These are phyloP conservation scores for Diaporthe velutina DNA, from an alignment of 2,329 filamentous ascomycete species.

Conservation along the genomic window DNA sequence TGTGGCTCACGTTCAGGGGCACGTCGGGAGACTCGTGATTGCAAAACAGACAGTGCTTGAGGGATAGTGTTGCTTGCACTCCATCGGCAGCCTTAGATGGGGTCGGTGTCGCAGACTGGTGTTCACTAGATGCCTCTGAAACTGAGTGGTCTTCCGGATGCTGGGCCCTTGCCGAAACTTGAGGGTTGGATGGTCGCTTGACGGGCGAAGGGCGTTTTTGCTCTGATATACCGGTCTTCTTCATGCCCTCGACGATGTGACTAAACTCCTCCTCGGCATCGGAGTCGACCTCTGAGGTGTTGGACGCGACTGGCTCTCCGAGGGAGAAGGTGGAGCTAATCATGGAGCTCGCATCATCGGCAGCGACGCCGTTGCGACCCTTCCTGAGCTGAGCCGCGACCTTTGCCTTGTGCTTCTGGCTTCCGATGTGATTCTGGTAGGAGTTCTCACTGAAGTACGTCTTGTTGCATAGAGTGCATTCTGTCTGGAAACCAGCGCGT, in stretches of 20 bases:
- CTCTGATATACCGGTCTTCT: slow-evolving; percentile 68
- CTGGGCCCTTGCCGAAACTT: slow-evolving; percentile 54
- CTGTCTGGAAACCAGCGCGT: slow-evolving; percentile 88
- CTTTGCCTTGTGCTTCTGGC: slow-evolving; percentile 87
- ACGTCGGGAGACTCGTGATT: slow-evolving; percentile 84
- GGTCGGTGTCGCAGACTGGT: slow-evolving; percentile 46
- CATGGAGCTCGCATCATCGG: slow-evolving; percentile 83
- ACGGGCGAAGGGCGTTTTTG: slow-evolving; percentile 59
- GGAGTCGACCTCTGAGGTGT: slow-evolving; percentile 67
- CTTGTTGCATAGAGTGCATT: slow-evolving; percentile 86
- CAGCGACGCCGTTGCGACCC: slow-evolving; percentile 53
- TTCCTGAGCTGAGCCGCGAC: slow-evolving; percentile 62
- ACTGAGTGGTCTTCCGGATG: slow-evolving; percentile 62
- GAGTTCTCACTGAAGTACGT: slow-evolving; percentile 98
- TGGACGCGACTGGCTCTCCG: slow-evolving; percentile 77
- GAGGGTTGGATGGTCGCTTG: slow-evolving; percentile 67
- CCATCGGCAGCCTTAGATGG: slow-evolving; percentile 49
- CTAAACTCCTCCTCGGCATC: slow-evolving; percentile 82
- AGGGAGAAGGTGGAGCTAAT: slow-evolving; percentile 93
- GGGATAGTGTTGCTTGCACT: slow-evolving; percentile 50
- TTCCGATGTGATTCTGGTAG: slow-evolving; percentile 90
- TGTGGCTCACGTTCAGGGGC: slow-evolving; percentile 84
- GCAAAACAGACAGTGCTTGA: slow-evolving; percentile 86
- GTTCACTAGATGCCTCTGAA: slow-evolving; percentile 54
- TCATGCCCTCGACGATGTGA: slow-evolving; percentile 82